Conservation (phyloP, 164 flowering plant species). For the Pachysandra terminalis region DNA sequence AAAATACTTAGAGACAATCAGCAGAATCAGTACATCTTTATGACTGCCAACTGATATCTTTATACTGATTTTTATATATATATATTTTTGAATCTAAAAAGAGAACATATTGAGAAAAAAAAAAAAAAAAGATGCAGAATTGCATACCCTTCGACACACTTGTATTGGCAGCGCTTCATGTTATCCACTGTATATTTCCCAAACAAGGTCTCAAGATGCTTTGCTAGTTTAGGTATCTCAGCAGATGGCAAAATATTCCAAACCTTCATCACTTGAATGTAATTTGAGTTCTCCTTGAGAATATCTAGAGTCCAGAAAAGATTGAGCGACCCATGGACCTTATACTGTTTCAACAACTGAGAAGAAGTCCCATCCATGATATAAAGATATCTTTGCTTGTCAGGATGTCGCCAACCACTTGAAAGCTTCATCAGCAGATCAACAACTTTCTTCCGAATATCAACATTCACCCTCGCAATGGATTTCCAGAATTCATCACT, state of each 20-base stretch:
- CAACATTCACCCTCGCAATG: conserved; percentile 10
- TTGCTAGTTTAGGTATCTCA: conserved; percentile 10
- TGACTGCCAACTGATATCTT: too few species aligned
- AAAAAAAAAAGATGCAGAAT: too few species aligned
- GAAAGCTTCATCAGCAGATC: conserved; percentile 33
- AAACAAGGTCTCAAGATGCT: neutral
- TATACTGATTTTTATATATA: too few species aligned
- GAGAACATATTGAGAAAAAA: too few species aligned
- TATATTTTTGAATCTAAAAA: too few species aligned
- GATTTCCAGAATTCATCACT: conserved; percentile 30
- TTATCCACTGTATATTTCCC: conserved; percentile 6
- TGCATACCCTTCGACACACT: conserved; percentile 10
- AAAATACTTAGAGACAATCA: too few species aligned
- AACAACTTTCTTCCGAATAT: conserved; percentile 21
- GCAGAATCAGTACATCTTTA: too few species aligned
- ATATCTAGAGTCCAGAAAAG: conserved; percentile 20
- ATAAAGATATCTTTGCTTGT: conserved; percentile 3
- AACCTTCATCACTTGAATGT: conserved; percentile 21
- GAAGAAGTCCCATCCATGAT: conserved; percentile 11
- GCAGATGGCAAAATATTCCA: conserved; percentile 14
- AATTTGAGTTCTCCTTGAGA: neutral
- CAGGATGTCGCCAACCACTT: conserved; percentile 38
- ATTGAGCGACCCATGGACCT: conserved; percentile 1
- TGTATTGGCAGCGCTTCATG: conserved; percentile 14
- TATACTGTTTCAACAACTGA: conserved; percentile 23